These are phyloP conservation scores for Xenosphaeropsis pyriputrescens DNA, from an alignment of 2,329 filamentous ascomycete genomes.

Conservation along the genomic window DNA sequence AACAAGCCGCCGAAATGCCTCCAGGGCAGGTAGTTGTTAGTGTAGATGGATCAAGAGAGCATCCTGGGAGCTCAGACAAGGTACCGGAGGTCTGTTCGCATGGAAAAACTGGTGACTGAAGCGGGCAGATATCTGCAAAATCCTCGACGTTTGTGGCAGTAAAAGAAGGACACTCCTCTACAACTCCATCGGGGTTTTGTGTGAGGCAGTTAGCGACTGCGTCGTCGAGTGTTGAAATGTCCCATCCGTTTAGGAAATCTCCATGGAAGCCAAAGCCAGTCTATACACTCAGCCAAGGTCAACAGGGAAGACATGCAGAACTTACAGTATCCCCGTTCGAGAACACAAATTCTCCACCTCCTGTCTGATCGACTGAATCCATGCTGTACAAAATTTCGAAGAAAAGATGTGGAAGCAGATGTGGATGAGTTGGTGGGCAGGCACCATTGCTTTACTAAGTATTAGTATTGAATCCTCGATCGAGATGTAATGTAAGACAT, in stretches of 20 bases:
- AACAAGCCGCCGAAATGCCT: not conserved
- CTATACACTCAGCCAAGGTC: constrained; percentile 9
- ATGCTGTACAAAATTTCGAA: constrained; percentile 21
- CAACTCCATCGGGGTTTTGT: constrained; percentile 49
- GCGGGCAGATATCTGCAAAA: constrained; percentile 46
- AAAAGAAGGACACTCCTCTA: constrained; percentile 62
- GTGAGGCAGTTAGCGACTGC: constrained; percentile 50
- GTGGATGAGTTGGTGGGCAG: constrained; percentile 21
- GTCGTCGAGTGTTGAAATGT: constrained; percentile 45
- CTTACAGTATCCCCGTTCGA: constrained; percentile 24
- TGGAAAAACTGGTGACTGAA: constrained; percentile 39
- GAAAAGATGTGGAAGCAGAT: constrained; percentile 24
- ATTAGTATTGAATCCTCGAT: not conserved
- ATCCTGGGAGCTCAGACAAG: constrained; percentile 47
- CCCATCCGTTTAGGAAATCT: constrained; percentile 67
- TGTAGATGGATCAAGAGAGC: constrained; percentile 7
- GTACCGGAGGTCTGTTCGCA: constrained; percentile 45
- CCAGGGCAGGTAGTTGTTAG: constrained; percentile 3
- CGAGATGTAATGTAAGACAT: not conserved
- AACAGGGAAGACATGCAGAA: not conserved
- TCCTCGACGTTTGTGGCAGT: constrained; percentile 39
- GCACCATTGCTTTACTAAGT: constrained; percentile 17
- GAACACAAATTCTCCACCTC: constrained; percentile 20
- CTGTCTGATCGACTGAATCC: constrained; percentile 6
- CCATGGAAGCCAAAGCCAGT: constrained; percentile 58